These are phyloP conservation scores for Neonectria coccinea DNA, from an alignment of 2,329 filamentous ascomycete genomes.

Conservation along the genomic window DNA sequence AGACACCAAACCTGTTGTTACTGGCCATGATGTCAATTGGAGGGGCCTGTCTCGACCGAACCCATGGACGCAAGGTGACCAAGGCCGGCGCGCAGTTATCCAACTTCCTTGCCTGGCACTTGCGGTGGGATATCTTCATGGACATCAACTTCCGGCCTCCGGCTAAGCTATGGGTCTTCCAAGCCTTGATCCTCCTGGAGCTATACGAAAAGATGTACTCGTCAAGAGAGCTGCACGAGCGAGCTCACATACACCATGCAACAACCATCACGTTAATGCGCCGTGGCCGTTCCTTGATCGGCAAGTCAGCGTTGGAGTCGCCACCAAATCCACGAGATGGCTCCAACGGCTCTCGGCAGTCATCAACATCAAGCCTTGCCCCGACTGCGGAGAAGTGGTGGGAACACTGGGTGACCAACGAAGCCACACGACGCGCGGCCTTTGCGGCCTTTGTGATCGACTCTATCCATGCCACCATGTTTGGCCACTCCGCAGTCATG, in stretches of 20 bases:
- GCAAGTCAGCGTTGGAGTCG: slow-evolving; percentile 85
- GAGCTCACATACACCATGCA: slow-evolving; percentile 96
- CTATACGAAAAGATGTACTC: slow-evolving; percentile 99
- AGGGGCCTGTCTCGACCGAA: slow-evolving; percentile 87
- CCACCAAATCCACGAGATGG: slow-evolving; percentile 78
- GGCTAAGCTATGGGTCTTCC: slow-evolving; percentile 96
- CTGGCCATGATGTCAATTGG: slow-evolving; percentile 93
- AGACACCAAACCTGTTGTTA: slow-evolving; percentile 84
- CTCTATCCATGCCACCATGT: slow-evolving; percentile 97
- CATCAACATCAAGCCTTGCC: slow-evolving; percentile 69
- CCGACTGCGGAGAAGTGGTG: slow-evolving; percentile 90
- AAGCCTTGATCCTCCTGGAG: slow-evolving; percentile 88
- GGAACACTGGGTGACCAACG: slow-evolving; percentile 95
- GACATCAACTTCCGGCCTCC: slow-evolving; percentile 90
- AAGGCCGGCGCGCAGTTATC: slow-evolving; percentile 84
- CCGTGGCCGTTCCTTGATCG: slow-evolving; percentile 89
- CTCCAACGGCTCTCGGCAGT: slow-evolving; percentile 67
- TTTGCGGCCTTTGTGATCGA: slow-evolving; percentile 97
- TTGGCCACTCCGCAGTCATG: slow-evolving; percentile 97
- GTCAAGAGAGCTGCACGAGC: slow-evolving; percentile 89
- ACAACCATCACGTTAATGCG: slow-evolving; percentile 97
- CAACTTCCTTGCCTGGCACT: slow-evolving; percentile 90
- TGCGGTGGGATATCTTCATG: slow-evolving; percentile 97
- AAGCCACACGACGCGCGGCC: slow-evolving; percentile 88
- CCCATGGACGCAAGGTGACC: slow-evolving; percentile 78